Evolutionary conservation across 176 grass and related monocot species (phyloP), one percentile per base, ranked within the genome.

Genomic region (Triticum aestivum): DNA sequence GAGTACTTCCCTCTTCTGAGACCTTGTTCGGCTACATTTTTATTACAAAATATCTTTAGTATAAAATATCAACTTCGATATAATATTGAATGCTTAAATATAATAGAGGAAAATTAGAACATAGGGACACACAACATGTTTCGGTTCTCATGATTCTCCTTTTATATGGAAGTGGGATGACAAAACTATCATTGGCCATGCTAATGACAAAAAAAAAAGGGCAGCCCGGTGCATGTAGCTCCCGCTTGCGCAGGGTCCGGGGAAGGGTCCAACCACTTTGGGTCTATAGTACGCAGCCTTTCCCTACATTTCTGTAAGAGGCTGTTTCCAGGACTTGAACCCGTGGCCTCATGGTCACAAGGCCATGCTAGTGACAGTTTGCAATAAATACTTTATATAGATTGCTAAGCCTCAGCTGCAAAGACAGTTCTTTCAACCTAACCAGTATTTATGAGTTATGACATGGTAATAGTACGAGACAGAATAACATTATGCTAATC

Each of bases 1-100:
- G 70, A 73, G 70, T 73, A 14, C 39, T 41, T 73, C 70, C 69
- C 39, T 44, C 3, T 73, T 73, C n/a, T 44, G 38, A 73, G 42
- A 44, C 21, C 39, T 73, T 73, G 70, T 73, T 73, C 11, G n/a
- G 70, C 70, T 73, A 45, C n/a, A 73, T 44, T 73, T 73, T 73
- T 26, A 44, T 45, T 21, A 73, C 10, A 73, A 6, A 73, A 73
- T 0, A 24, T 44, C 21, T 35, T 73, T 4, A 73, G 70, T 73
- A 38, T 44, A 44, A 71, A 24, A 44, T 73, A 42, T 29, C 38
- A 11, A 72, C 37, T 44, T 69, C 24, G 2, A 73, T 73, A 73
- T 24, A 45, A 44, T 24, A 73, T 45, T 73, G 13, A 24, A 45
- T 73, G 70, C 70, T 73, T 23, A 12, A 73, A 70, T 6, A 44